phyloP scores from a whole-genome alignment of 202 grass and related monocot species.

The Carex arenaria region DNA sequence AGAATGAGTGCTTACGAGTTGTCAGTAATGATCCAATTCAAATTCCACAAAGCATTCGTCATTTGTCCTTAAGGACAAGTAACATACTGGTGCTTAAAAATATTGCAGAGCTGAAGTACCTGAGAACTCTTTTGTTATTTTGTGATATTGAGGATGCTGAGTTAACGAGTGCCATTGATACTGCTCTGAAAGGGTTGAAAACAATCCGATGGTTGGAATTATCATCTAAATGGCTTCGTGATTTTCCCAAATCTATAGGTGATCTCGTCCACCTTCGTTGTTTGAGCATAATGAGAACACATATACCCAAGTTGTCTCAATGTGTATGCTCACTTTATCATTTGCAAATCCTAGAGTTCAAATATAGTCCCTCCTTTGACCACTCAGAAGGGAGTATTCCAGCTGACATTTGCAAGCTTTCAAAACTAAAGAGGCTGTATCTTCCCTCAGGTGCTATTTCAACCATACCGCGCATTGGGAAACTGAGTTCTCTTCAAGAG shows the following conservation, averaged over 20 bases:
- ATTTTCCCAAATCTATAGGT: constrained; percentile 20
- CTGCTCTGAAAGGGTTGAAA: neutral
- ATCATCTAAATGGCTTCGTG: neutral
- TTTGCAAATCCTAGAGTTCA: constrained; percentile 10
- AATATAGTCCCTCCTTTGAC: neutral
- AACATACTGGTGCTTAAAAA: neutral
- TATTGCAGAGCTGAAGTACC: constrained; percentile 2
- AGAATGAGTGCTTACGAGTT: constrained; percentile 20
- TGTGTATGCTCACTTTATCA: constrained; percentile 17
- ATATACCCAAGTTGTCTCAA: neutral
- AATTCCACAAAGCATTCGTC: constrained; percentile 10
- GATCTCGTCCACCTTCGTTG: constrained; percentile 19
- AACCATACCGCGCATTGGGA: constrained; percentile 11
- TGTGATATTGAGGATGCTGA: constrained; percentile 2
- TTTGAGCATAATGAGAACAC: neutral
- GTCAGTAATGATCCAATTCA: neutral
- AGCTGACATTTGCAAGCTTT: neutral
- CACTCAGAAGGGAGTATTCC: neutral
- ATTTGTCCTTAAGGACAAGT: constrained; percentile 22
- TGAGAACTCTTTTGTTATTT: constrained; percentile 29
- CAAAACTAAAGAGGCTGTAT: neutral
- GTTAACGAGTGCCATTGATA: neutral
- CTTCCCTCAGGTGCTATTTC: constrained; percentile 4
- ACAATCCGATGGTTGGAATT: constrained; percentile 3
- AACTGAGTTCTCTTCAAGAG: constrained; percentile 22